A percentile compares a stretch with the other conserved stretches of the same genome.
Conservation (phyloP, 306 rosid genomes). For the Prunus armeniaca region DNA sequence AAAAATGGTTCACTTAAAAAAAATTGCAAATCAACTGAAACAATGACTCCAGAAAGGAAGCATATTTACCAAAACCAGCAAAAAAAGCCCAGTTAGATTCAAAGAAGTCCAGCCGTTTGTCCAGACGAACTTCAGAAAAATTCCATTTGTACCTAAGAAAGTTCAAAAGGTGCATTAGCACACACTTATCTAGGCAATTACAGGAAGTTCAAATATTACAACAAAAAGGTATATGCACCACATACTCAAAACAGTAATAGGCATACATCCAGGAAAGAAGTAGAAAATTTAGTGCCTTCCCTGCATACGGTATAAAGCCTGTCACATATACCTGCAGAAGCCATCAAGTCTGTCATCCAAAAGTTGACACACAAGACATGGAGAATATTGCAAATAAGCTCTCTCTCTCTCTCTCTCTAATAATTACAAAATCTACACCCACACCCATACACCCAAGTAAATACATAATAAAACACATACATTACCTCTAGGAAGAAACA, state of each 20-base stretch:
- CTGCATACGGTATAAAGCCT: conserved; percentile 76
- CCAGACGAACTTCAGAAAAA: conserved; percentile 73
- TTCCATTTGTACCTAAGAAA: conserved; percentile 86
- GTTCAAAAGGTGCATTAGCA: conserved; percentile 16
- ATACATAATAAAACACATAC: not conserved
- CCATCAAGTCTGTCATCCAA: conserved; percentile 21
- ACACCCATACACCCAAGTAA: not conserved
- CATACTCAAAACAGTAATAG: conserved; percentile 95
- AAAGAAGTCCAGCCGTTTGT: conserved; percentile 72
- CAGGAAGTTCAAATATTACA: conserved; percentile 17
- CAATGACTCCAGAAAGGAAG: conserved; percentile 10
- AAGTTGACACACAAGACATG: not conserved
- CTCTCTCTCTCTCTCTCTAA: not conserved
- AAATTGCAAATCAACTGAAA: conserved; percentile 17
- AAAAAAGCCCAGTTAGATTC: conserved; percentile 93
- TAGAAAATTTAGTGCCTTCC: conserved; percentile 71
- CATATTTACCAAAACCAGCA: conserved; percentile 78
- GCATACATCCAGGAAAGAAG: conserved; percentile 98
- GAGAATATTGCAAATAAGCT: not conserved
- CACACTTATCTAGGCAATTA: conserved; percentile 10
- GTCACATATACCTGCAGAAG: conserved; percentile 68
- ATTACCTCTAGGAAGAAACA: conserved; percentile 86
- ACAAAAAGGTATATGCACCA: conserved; percentile 24
- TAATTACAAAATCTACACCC: not conserved
- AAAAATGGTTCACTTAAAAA: not conserved